phyloP scores from a whole-genome alignment of 139 green algal species.

The Chlamydomonas sp. region DNA sequence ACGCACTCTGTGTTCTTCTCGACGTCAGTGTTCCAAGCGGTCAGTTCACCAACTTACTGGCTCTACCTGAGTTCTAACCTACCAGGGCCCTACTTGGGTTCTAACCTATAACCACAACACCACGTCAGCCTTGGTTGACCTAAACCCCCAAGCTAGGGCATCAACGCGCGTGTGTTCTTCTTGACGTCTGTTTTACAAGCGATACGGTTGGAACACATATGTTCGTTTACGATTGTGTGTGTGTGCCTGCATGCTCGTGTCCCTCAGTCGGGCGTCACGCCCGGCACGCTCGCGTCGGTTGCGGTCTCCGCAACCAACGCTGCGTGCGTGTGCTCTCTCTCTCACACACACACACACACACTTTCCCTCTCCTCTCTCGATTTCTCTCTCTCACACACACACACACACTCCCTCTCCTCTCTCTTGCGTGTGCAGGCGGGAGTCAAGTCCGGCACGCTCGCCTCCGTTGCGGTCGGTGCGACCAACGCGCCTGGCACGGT shows the following conservation, averaged over 20 bases:
- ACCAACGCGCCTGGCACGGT: slow-evolving; percentile 85
- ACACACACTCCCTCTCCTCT: too few relatives aligned
- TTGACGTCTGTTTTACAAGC: slow-evolving; percentile 83
- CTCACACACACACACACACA: slow-evolving; percentile 2
- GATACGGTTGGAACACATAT: too few relatives aligned
- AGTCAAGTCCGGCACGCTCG: slow-evolving; percentile 73
- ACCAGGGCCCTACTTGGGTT: too few relatives aligned
- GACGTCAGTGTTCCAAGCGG: slow-evolving; percentile 1
- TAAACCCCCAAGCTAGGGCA: too few relatives aligned
- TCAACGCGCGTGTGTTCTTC: slow-evolving; percentile 96
- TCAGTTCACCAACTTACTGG: background rate
- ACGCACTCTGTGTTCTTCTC: slow-evolving; percentile 40
- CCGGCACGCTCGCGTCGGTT: too few relatives aligned
- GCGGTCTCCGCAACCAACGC: too few relatives aligned
- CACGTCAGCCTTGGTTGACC: too few relatives aligned
- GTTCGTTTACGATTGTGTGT: too few relatives aligned
- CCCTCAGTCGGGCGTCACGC: slow-evolving; percentile 77
- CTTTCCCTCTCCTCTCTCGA: background rate
- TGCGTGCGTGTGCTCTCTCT: too few relatives aligned
- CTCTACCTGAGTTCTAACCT: too few relatives aligned
- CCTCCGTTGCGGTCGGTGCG: slow-evolving; percentile 76
- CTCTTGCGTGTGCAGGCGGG: slow-evolving; percentile 67
- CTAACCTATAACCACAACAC: too few relatives aligned
- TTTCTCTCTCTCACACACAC: background rate
- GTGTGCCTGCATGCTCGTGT: too few relatives aligned